Conservation (phyloP, 306 rosid species). For the Cucumis melo region DNA sequence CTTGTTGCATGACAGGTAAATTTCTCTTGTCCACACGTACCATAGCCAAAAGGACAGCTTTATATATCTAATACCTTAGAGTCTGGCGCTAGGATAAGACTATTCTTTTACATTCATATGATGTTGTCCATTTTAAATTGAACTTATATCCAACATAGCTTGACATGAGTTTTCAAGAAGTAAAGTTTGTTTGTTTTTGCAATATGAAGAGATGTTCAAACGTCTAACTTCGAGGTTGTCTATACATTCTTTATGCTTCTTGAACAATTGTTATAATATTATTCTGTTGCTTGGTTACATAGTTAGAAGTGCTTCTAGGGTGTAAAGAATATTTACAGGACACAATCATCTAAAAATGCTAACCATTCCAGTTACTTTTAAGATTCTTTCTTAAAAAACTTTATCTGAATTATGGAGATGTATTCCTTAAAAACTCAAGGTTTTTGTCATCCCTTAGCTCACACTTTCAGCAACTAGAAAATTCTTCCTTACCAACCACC, state of each 20-base stretch:
- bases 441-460: background rate
- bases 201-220: no score
- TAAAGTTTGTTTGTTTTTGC: background rate
- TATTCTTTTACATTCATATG: background rate
- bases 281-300: no score
- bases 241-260: no score
- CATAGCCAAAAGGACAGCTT: background rate
- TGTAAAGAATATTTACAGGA: no score
- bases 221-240: no score
- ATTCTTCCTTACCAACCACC: background rate
- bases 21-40: background rate
- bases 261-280: no score
- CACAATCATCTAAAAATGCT: background rate
- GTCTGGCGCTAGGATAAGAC: background rate
- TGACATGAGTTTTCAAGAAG: background rate
- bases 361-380: background rate
- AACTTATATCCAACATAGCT: background rate
- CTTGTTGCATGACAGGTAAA: background rate
- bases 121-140: background rate
- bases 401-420: background rate
- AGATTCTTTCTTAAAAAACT: background rate
- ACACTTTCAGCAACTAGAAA: background rate
- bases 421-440: background rate
- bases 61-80: background rate
- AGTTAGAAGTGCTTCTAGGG: no score